Base-by-base conservation (phyloP, 192 early-diverging fungal species). In the Haplosporangium gracile region DNA sequence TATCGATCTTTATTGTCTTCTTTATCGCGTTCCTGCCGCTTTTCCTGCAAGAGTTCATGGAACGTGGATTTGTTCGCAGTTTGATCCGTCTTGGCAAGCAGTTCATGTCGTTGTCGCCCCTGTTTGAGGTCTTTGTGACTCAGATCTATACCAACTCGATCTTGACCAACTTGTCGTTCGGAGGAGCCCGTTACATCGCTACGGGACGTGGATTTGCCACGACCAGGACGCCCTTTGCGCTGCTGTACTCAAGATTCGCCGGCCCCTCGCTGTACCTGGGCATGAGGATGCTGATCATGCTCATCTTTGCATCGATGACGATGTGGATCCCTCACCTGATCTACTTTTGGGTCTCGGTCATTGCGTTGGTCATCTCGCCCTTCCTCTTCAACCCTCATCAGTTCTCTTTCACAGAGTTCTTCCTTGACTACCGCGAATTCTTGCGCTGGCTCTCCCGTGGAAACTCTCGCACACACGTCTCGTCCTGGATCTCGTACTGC, bases 301-400 rank as follows among this genome's bases (percentile, higher is more conserved):
- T 97, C 74, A 77, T 94, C 51, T 96, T 95, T 90, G 92, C 93
- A 43, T 93, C 95, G 4, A 83, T 96, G 43, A 91, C 93, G 4
- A 93, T 95, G 83, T 94, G 94, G 93, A 88, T 93, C 68, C 92
- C 92, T 68, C 94, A 95, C 26, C 77, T 96, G 76, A 85, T 93
- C 57, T 97, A 96, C 86, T 95, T 97, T 77, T 96, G 96, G 96
- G 91, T 96, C 39, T 95, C 94, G 39, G 94, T 94, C 68, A 83
- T 95, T 26, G 94, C 96, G 7, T 85, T 97, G 53, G 85, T 94
- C 68, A 89, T 97, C 69, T 94, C 96, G 68, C 96, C 96, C 8
- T 97, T 97, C 83, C 73, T 97, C 53, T 97, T 96, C 88, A 97
- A 97, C 74, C 96, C 95, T n/a, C 95, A 96, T 77, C 96, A 97